Conservation (phyloP, 768 basidiomycete species). For the Trametes cubensis region DNA sequence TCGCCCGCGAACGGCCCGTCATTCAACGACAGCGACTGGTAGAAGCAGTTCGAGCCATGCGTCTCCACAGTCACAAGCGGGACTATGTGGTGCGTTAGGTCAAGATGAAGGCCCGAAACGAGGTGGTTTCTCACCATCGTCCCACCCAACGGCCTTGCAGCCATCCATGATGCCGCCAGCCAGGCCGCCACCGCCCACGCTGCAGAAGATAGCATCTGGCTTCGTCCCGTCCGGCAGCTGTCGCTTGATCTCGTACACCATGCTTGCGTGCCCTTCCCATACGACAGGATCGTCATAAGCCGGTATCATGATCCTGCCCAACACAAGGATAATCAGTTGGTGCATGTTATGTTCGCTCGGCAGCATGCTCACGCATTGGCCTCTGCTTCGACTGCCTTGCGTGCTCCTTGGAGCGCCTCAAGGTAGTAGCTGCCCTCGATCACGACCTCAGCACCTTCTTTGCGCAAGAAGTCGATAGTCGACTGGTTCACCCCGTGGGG, state of each 20-base stretch:
- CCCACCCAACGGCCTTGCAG: conserved; percentile 67
- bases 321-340: background rate
- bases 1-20: conserved; percentile 36
- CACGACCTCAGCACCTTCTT: conserved; percentile 60
- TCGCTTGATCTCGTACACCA: conserved; percentile 62
- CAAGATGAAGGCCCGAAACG: too few relatives aligned
- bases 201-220: conserved; percentile 77
- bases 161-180: conserved; percentile 71
- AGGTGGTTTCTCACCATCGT: conserved; percentile 50
- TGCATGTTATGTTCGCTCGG: background rate
- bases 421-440: conserved; percentile 60
- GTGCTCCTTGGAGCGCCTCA: conserved; percentile 58
- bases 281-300: conserved; percentile 70
- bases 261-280: conserved; percentile 80
- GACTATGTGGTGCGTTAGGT: conserved; percentile 40
- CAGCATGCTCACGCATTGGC: conserved; percentile 51
- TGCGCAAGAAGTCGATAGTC: conserved; percentile 53
- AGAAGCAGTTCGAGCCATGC: conserved; percentile 73
- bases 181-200: conserved; percentile 76
- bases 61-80: conserved; percentile 72
- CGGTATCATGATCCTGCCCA: conserved; percentile 62
- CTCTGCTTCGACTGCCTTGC: conserved; percentile 46
- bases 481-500: conserved; percentile 54
- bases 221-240: conserved; percentile 49
- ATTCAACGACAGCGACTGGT: conserved; percentile 68